A percentile compares a stretch with the other conserved stretches of the same genome.
These are phyloP conservation scores for Psidium friedrichsthalianum DNA, from an alignment of 345 rosid genomes.

Conservation along the genomic window DNA sequence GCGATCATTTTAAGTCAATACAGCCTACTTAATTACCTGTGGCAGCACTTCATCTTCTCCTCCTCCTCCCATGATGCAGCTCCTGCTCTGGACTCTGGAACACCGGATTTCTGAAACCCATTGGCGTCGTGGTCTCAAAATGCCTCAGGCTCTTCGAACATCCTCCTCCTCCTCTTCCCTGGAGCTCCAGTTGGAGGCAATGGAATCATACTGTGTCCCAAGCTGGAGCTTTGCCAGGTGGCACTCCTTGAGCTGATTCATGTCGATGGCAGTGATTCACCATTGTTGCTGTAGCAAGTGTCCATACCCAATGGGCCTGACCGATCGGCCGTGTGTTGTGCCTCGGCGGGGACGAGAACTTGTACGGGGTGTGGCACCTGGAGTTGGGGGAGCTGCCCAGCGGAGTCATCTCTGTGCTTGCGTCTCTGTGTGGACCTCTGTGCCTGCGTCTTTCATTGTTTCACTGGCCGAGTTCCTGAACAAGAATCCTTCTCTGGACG, in stretches of 20 bases:
- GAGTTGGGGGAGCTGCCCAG: constrained; percentile 68
- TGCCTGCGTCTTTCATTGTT: constrained; percentile 39
- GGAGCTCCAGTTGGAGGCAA: background rate
- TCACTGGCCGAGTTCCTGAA: constrained; percentile 38
- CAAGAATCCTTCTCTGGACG: constrained; percentile 66
- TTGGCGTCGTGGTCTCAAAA: constrained; percentile 27
- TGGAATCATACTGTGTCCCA: background rate
- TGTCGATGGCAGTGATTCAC: constrained; percentile 21
- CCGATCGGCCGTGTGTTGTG: constrained; percentile 79
- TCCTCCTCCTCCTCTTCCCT: constrained; percentile 2
- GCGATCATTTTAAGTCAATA: background rate
- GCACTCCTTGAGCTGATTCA: constrained; percentile 52
- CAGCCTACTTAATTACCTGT: constrained; percentile 29
- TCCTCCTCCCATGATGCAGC: constrained; percentile 69
- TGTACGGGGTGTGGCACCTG: constrained; percentile 76
- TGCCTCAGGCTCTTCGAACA: constrained; percentile 32
- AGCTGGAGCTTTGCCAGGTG: constrained; percentile 46
- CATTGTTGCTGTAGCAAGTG: constrained; percentile 11
- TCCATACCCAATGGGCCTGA: constrained; percentile 66
- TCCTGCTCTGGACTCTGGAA: constrained; percentile 38
- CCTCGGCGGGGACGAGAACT: constrained; percentile 65
- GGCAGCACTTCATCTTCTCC: constrained; percentile 72
- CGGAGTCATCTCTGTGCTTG: constrained; percentile 95
- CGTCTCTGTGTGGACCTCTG: constrained; percentile 53
- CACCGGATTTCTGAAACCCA: constrained; percentile 29